These are phyloP conservation scores for Glebionis coronaria DNA, from an alignment of 129 eudicot genomes.

Conservation along the genomic window DNA sequence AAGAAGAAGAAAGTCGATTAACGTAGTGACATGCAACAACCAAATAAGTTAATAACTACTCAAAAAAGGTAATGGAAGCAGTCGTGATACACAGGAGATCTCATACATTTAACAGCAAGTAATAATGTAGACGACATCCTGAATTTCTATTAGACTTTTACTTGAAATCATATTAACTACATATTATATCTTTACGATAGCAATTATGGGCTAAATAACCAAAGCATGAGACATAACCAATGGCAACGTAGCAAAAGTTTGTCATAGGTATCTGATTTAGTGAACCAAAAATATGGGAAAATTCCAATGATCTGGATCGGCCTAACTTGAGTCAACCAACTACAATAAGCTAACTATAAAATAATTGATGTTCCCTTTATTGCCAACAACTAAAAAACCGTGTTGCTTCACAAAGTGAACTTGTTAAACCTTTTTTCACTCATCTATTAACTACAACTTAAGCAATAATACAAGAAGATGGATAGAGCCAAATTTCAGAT, in stretches of 20 bases:
- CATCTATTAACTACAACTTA: background rate
- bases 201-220: conserved; percentile 17
- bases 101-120: too few species aligned
- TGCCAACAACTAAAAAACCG: conserved; percentile 16
- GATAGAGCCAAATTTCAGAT: background rate
- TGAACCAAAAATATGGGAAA: conserved; percentile 5
- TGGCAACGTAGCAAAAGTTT: background rate
- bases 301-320: conserved; percentile 3
- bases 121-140: too few species aligned
- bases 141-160: too few species aligned
- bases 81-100: too few species aligned
- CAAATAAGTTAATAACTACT: background rate
- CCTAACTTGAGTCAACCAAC: background rate
- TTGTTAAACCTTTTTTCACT: conserved; percentile 15
- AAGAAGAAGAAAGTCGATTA: conserved; percentile 7
- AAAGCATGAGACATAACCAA: background rate
- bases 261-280: background rate
- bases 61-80: too few species aligned
- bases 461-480: background rate
- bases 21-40: conserved; percentile 4
- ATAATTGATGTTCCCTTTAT: conserved; percentile 14
- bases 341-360: background rate
- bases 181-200: background rate
- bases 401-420: conserved; percentile 10
- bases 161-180: background rate